phyloP scores from a whole-genome alignment of 2,329 filamentous ascomycete species.

The Aspergillus unguis region DNA sequence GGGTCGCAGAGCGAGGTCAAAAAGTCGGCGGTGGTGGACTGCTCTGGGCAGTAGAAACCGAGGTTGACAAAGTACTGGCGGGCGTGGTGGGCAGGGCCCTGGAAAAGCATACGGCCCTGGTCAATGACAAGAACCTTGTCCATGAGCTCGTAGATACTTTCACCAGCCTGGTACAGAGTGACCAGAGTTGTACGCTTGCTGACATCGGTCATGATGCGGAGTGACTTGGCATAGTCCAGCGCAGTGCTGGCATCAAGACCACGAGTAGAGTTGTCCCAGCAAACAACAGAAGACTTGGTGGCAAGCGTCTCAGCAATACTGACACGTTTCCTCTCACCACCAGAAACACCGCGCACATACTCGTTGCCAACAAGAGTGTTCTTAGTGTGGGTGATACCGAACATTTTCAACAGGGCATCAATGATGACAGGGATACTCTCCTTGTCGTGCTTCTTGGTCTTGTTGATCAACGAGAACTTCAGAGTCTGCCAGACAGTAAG shows the following conservation, averaged over 20 bases:
- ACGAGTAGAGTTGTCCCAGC: constrained; percentile 77
- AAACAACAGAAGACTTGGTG: constrained; percentile 68
- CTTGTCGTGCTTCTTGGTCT: constrained; percentile 65
- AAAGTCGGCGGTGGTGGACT: constrained; percentile 72
- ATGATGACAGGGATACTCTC: constrained; percentile 66
- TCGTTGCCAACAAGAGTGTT: constrained; percentile 74
- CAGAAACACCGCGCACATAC: constrained; percentile 68
- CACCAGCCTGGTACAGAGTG: constrained; percentile 68
- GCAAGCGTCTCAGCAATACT: constrained; percentile 75
- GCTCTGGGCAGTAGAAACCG: constrained; percentile 58
- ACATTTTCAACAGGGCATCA: constrained; percentile 69
- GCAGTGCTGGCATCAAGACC: constrained; percentile 78
- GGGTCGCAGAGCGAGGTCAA: constrained; percentile 73
- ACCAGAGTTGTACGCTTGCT: constrained; percentile 68
- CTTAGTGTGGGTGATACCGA: constrained; percentile 72
- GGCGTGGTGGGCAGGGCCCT: constrained; percentile 60
- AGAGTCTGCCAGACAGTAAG: constrained; percentile 76
- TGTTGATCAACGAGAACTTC: constrained; percentile 70
- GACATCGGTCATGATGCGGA: constrained; percentile 72
- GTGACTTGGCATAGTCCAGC: constrained; percentile 69
- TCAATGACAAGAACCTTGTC: constrained; percentile 80
- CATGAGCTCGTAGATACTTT: constrained; percentile 69
- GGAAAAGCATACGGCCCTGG: constrained; percentile 65
- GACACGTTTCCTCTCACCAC: constrained; percentile 77
- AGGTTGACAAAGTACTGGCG: constrained; percentile 64